Base-by-base conservation (phyloP, 1,139 yeast species). In the Debaryomyces udenii region DNA sequence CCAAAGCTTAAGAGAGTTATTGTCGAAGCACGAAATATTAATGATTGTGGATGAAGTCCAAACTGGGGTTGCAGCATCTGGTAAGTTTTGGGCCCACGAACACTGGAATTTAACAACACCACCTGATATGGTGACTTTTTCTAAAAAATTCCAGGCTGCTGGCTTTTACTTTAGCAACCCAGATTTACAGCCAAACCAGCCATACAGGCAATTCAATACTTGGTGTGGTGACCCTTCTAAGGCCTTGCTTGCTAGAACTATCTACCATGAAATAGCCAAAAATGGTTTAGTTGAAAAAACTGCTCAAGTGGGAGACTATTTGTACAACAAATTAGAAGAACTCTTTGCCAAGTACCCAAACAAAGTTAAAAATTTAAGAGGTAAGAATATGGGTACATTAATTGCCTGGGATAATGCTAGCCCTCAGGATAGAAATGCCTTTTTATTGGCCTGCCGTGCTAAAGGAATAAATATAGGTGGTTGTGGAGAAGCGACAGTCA, bases 181-280 rank as follows among this genome's bases (percentile, higher is more conserved):
- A 26, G 70, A 73, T 40, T 76, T 82, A 51, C 74, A 79, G 54
- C 87, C 87, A 47, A 76, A 74, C 50, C 71, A 70, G 51, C 79
- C 90, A 9, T 83, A 79, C 66, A 78, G 90, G 67, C 90, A 83
- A 61, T 84, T 84, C 70, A 84, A 84, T 75, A 84, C 91, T 47
- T 84, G 91, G 91, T 83, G 89, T 66, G 91, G 90, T 55, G 90
- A 84, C 59, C 88, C 90, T 57, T 80, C 85, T 27, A 78, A 78
- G 64, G 81, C 82, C 62, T 66, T 81, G 41, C 64, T 81, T 48
- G 86, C 87, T 33, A 80, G 78, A 53, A 73, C 85, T 44, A 83
- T 84, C 50, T 79, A 77, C 48, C 69, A 80, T 54, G 86, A 83
- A 57, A 71, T 83, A 42, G 56, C 60, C 14, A 72, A 74, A 50